Percentiles rank a stretch among this genome's conserved stretches.
These are phyloP conservation scores for Boletus vinaceobasis DNA, from an alignment of 768 basidiomycete genomes.

Conservation along the genomic window DNA sequence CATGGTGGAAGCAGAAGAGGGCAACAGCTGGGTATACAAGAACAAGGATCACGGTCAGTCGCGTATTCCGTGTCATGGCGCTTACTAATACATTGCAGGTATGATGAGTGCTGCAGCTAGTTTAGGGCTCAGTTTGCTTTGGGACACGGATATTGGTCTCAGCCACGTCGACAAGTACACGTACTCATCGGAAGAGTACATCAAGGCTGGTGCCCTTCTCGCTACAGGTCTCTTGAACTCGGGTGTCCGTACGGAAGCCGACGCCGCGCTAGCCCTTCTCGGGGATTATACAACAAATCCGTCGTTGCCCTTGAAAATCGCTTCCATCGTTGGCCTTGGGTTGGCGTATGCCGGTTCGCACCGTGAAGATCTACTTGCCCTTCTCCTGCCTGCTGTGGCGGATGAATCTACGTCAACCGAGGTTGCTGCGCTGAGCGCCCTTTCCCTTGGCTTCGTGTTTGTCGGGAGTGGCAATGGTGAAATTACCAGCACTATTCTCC, in stretches of 20 bases:
- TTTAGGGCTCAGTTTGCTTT: conserved; percentile 86
- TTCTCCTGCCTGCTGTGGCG: conserved; percentile 76
- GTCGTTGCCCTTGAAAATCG: conserved; percentile 76
- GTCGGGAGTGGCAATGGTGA: conserved; percentile 96
- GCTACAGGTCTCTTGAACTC: conserved; percentile 92
- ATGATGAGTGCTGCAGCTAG: conserved; percentile 98
- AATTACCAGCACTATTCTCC: conserved; percentile 82
- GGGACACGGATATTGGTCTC: conserved; percentile 94
- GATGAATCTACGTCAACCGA: conserved; percentile 88
- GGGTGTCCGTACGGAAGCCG: conserved; percentile 87
- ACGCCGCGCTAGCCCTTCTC: conserved; percentile 87
- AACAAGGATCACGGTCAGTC: conserved; percentile 92
- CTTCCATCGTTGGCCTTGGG: conserved; percentile 89
- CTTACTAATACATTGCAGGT: conserved; percentile 40
- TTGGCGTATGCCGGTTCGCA: conserved; percentile 95
- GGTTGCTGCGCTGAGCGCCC: conserved; percentile 77
- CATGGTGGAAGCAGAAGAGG: conserved; percentile 95
- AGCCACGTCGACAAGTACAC: conserved; percentile 97
- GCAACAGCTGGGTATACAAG: conserved; percentile 99
- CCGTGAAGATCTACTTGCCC: conserved; percentile 73
- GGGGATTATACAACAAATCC: conserved; percentile 88
- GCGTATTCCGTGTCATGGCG: background rate
- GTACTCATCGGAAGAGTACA: conserved; percentile 92
- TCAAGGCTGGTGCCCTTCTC: conserved; percentile 95
- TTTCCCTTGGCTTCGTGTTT: conserved; percentile 92